These are phyloP conservation scores for Phytophthora agathidicida DNA, from an alignment of 352 stramenopile genomes.

Conservation along the genomic window DNA sequence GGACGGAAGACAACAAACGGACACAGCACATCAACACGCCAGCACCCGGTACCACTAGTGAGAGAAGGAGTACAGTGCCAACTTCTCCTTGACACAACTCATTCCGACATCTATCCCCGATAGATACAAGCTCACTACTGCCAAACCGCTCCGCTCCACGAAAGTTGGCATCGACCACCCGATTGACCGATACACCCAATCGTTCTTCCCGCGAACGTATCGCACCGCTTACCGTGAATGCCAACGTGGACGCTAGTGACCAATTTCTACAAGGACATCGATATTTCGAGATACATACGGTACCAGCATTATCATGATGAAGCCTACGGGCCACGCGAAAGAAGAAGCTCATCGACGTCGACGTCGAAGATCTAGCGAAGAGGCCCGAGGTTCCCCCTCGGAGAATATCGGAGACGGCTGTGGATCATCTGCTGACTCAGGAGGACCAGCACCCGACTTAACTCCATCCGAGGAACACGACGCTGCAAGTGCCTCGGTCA, in stretches of 20 bases:
- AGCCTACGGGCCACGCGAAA: constrained; percentile 6
- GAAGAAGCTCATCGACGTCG: constrained; percentile 16
- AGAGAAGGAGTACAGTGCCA: constrained; percentile 20
- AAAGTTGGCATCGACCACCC: constrained; percentile 1
- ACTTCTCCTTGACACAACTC: constrained; percentile 21
- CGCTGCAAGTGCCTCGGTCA: constrained; percentile 3
- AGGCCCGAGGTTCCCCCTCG: constrained; percentile 1
- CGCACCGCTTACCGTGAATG: constrained; percentile 8
- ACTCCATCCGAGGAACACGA: constrained; percentile 17
- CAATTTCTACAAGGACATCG: not conserved
- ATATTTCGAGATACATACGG: not conserved
- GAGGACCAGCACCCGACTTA: constrained; percentile 4
- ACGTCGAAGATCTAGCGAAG: constrained; percentile 13
- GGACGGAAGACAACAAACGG: constrained; percentile 19
- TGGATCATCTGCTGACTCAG: constrained; percentile 33
- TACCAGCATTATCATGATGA: constrained; percentile 6
- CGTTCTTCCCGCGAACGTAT: not conserved
- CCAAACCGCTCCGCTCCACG: not conserved
- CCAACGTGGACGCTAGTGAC: not conserved
- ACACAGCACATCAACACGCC: constrained; percentile 23
- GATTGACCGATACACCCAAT: not conserved
- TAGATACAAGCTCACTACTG: constrained; percentile 21
- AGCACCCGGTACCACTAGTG: constrained; percentile 17
- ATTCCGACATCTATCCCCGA: constrained; percentile 36
- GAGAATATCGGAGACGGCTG: constrained; percentile 10